Conservation (phyloP, 805 yeast species). For the Lipomyces spencermartinsiae region DNA sequence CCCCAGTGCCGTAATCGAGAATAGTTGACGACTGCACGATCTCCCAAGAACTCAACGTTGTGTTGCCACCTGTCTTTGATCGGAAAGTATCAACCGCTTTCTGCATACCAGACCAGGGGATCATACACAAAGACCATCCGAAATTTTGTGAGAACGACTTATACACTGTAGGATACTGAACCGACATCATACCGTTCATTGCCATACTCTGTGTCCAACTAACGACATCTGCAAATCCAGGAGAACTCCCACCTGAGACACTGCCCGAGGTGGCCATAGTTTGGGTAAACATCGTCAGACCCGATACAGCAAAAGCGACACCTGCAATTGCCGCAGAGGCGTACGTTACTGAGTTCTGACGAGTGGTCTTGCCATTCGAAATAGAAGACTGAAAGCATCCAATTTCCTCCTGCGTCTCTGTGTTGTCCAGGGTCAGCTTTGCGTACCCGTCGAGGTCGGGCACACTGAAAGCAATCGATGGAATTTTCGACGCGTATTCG, state of each 20-base stretch:
- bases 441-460: constrained; percentile 48
- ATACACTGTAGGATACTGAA: constrained; percentile 45
- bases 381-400: constrained; percentile 44
- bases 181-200: constrained; percentile 45
- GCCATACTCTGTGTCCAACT: constrained; percentile 46
- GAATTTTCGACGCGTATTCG: constrained; percentile 42
- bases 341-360: constrained; percentile 40
- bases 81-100: constrained; percentile 43
- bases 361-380: constrained; percentile 45
- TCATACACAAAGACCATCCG: constrained; percentile 46
- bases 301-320: constrained; percentile 40
- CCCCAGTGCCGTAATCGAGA: constrained; percentile 26
- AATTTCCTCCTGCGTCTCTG: constrained; percentile 35
- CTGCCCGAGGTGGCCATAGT: constrained; percentile 25
- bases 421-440: constrained; percentile 38
- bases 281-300: constrained; percentile 33
- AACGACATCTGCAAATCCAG: constrained; percentile 43
- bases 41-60: constrained; percentile 36
- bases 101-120: constrained; percentile 45
- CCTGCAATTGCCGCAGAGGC: constrained; percentile 45
- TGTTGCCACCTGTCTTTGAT: constrained; percentile 44
- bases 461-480: constrained; percentile 44
- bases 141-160: constrained; percentile 44
- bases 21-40: constrained; percentile 33
- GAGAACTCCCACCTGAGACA: constrained; percentile 32